Conservation (phyloP, 805 yeast species). For the Grigorovia yakushimaensis region DNA sequence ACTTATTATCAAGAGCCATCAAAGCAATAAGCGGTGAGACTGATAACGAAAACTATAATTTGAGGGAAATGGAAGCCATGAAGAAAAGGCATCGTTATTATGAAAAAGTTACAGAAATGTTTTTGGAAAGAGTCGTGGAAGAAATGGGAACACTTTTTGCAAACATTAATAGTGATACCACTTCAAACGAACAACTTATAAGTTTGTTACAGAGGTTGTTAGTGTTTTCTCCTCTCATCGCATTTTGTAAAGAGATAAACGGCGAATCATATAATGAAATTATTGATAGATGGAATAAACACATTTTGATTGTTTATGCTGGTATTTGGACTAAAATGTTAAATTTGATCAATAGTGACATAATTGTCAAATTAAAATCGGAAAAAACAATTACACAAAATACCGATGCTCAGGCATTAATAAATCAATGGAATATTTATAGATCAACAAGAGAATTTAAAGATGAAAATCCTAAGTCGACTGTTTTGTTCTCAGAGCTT, state of each 20-base stretch:
- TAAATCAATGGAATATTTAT: constrained; percentile 14
- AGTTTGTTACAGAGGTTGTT: constrained; percentile 33
- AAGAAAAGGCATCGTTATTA: constrained; percentile 54
- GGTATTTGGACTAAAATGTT: constrained; percentile 13
- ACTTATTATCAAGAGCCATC: constrained; percentile 53
- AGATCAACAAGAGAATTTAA: constrained; percentile 8
- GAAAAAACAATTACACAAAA: constrained; percentile 6
- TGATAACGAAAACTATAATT: constrained; percentile 33
- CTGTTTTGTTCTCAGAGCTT: constrained; percentile 6
- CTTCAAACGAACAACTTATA: constrained; percentile 22
- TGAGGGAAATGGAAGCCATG: constrained; percentile 63
- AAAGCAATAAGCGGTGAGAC: constrained; percentile 47
- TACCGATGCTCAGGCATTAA: constrained; percentile 6
- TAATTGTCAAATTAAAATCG: constrained; percentile 1
- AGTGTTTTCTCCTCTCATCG: constrained; percentile 39
- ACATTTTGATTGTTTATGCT: constrained; percentile 30
- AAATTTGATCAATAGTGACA: constrained; percentile 4
- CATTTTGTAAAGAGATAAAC: constrained; percentile 53
- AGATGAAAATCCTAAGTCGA: constrained; percentile 5
- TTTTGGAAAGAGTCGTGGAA: constrained; percentile 36
- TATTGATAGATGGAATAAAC: constrained; percentile 33
- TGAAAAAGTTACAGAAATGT: constrained; percentile 43
- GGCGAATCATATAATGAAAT: constrained; percentile 36
- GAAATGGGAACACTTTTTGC: constrained; percentile 38
- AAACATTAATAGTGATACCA: constrained; percentile 25